phyloP scores from a whole-genome alignment of 2,329 filamentous ascomycete species.

The Aschersonia sp. region DNA sequence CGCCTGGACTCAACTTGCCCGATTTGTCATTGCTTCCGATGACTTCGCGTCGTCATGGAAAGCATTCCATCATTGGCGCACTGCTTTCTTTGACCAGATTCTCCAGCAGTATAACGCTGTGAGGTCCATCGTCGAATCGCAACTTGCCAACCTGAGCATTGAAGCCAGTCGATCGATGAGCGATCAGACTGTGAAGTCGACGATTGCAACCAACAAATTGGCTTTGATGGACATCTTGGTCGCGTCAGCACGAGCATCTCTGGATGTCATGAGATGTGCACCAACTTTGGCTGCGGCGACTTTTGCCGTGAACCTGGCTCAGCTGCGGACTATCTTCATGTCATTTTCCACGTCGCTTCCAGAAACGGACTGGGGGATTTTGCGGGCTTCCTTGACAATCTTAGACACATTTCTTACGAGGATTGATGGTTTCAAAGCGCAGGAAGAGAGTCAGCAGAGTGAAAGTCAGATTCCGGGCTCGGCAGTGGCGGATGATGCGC shows the following conservation, averaged over 20 bases:
- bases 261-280: conserved; percentile 34
- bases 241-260: conserved; percentile 30
- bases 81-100: conserved; percentile 40
- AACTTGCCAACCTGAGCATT: conserved; percentile 33
- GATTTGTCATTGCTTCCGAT: conserved; percentile 37
- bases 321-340: conserved; percentile 36
- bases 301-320: conserved; percentile 32
- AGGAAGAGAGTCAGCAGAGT: conserved; percentile 21
- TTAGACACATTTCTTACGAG: conserved; percentile 30
- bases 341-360: conserved; percentile 27
- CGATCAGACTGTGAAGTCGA: conserved; percentile 29
- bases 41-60: conserved; percentile 33
- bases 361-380: conserved; percentile 32
- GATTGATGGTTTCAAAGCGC: conserved; percentile 26
- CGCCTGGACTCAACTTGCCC: conserved; percentile 47
- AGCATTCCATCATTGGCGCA: conserved; percentile 33
- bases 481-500: conserved; percentile 30
- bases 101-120: conserved; percentile 43
- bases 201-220: conserved; percentile 36
- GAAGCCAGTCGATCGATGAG: conserved; percentile 27
- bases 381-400: conserved; percentile 29
- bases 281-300: conserved; percentile 30
- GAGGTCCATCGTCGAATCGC: conserved; percentile 39
- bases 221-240: conserved; percentile 38
- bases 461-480: conserved; percentile 23